Base-by-base conservation (phyloP, 2,329 filamentous ascomycete species). In the Rhynchosporium agropyri region DNA sequence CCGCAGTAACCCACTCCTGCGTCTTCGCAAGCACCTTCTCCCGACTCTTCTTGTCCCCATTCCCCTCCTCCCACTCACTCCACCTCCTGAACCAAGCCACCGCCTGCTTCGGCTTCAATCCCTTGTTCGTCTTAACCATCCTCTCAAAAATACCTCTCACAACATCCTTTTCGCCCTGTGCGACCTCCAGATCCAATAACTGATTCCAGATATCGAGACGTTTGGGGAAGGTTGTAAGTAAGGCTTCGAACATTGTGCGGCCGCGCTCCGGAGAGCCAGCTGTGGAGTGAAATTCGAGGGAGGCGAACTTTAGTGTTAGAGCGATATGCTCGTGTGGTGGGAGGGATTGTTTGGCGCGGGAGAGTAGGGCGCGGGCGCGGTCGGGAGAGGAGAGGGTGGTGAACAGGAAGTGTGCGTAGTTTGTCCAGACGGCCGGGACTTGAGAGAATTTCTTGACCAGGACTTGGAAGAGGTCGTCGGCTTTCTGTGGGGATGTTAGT, bases 331-430 rank as follows among this genome's bases (percentile, higher is more conserved):
- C 77, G 67, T 83, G 83, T 26, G 81, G 76, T 31, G 89, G 88
- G 2, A 99, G 86, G 7, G 91, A 90, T 77, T 98, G 93, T 9
- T 90, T 87, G 15, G 95, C 94, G 48, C 94, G 89, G 2, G 89
- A 83, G 5, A 98, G 85, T 13, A 99, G 84, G 0, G 86, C 86
- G 61, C 92, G 89, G 3, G 88, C 90, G 7, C 88, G 85, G n/a
- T 89, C 88, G 0, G 92, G 85, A 10, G 89, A 83, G 63, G 84
- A 81, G 64, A 85, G 79, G 0, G 86, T 90, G 63, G 89, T 87
- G 78, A 97, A 89, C 61, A 99, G 83, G 83, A 97, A 98, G 72
- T 90, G 89, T 29, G 93, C 94, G 77, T 97, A 98, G 80, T 98
- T 97, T 77, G 89, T 83, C 91, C 93, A 99, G 69, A 97, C 87